Percentiles rank a stretch among this genome's conserved stretches.
phyloP scores from a whole-genome alignment of 306 rosid genomes.

The Cucumis cinereus region DNA sequence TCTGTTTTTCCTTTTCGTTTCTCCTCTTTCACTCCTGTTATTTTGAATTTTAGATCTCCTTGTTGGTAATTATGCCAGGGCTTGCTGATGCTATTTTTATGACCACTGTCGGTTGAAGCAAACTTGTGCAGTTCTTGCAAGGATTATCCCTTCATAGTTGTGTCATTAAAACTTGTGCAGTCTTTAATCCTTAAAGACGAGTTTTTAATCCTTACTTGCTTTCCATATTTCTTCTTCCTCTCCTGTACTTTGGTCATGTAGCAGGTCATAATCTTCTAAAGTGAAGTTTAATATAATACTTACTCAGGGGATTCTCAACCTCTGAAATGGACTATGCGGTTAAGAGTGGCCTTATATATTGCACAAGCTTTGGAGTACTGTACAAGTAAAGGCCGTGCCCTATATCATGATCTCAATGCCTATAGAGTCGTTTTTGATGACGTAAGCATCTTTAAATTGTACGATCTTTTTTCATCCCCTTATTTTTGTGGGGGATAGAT shows the following conservation, averaged over 20 bases:
- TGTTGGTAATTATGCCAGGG: not conserved
- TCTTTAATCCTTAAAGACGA: no score
- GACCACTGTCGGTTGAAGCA: not conserved
- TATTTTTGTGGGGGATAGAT: not conserved
- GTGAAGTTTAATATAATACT: slow-evolving; percentile 18
- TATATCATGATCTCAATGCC: slow-evolving; percentile 93
- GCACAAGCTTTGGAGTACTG: slow-evolving; percentile 95
- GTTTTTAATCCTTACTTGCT: not conserved
- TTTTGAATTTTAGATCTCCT: not conserved
- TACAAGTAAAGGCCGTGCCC: slow-evolving; percentile 77
- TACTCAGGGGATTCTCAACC: slow-evolving; percentile 87
- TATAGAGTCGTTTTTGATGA: slow-evolving; percentile 82
- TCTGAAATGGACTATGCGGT: slow-evolving; percentile 94
- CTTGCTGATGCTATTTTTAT: not conserved
- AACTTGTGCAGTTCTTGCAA: not conserved
- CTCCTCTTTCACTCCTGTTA: not conserved
- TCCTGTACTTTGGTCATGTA: not conserved
- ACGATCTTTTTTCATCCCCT: not conserved
- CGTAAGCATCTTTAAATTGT: slow-evolving; percentile 38
- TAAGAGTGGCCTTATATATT: slow-evolving; percentile 82
- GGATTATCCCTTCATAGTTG: not conserved
- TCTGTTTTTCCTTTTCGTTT: not conserved
- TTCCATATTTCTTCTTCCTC: not conserved
- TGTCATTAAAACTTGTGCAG: no score
- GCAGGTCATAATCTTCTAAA: not conserved